Evolutionary conservation across 768 basidiomycete genomes (phyloP).

Genomic region (Lactifluus volemus): DNA sequence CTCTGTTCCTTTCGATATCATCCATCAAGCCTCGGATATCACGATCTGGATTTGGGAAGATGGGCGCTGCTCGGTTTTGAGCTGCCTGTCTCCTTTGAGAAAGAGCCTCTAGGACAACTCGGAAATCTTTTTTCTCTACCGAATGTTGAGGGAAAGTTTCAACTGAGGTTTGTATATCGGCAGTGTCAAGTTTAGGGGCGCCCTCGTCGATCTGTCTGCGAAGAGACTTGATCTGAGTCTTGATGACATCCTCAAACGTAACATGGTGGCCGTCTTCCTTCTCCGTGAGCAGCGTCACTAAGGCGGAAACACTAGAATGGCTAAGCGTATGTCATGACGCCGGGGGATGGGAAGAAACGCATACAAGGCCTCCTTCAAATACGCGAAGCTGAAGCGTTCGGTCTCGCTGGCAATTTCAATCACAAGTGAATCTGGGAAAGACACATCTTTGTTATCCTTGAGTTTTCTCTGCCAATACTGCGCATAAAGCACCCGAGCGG

Average conservation of each 20-base stretch:
- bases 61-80: background rate
- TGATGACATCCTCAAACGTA: slow-evolving; percentile 43
- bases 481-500: slow-evolving; percentile 59
- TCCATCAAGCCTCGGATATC: slow-evolving; percentile 2
- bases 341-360: slow-evolving; percentile 24
- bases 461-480: slow-evolving; percentile 81
- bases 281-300: slow-evolving; percentile 51
- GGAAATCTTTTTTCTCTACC: background rate
- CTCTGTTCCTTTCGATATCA: background rate
- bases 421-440: slow-evolving; percentile 59
- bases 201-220: slow-evolving; percentile 56
- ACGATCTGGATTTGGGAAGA: background rate
- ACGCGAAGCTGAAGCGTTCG: slow-evolving; percentile 72
- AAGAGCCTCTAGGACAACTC: background rate
- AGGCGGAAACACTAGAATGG: slow-evolving; percentile 50
- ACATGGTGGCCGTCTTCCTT: slow-evolving; percentile 39
- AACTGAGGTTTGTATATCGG: background rate
- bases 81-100: background rate
- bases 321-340: background rate
- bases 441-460: slow-evolving; percentile 46
- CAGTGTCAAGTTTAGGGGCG: background rate
- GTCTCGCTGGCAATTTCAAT: slow-evolving; percentile 52
- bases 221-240: slow-evolving; percentile 51
- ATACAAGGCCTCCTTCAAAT: slow-evolving; percentile 85
- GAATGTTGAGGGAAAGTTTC: background rate